Percentiles rank a stretch among this genome's conserved stretches.
These are phyloP conservation scores for Phaeomoniella chlamydospora DNA, from an alignment of 2,329 filamentous ascomycete species.

Conservation along the genomic window DNA sequence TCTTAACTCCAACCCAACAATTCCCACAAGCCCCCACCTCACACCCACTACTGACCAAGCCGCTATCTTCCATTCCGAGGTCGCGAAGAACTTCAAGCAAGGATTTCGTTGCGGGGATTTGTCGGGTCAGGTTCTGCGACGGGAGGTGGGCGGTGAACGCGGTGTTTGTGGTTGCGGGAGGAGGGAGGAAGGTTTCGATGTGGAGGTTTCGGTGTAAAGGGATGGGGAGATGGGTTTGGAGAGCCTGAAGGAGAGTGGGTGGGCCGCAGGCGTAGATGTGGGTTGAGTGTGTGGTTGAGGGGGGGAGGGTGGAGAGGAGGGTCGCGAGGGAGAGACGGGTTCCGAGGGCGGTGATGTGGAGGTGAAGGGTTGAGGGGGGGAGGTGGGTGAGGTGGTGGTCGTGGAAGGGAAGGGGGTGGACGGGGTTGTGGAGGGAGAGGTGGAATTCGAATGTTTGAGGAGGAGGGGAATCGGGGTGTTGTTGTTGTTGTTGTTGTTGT, in stretches of 20 bases:
- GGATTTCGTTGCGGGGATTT: slow-evolving; percentile 3
- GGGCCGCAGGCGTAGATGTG: background rate
- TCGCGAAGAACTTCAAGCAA: slow-evolving; percentile 5
- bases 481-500: slow-evolving; percentile 4
- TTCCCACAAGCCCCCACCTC: slow-evolving; percentile 6
- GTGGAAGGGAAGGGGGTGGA: slow-evolving; percentile 4
- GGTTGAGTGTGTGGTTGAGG: background rate
- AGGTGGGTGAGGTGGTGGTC: slow-evolving; percentile 4
- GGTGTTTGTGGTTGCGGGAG: slow-evolving; percentile 3
- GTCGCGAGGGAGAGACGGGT: background rate
- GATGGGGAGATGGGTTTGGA: background rate
- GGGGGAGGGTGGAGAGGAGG: background rate
- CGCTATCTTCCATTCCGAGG: slow-evolving; percentile 4
- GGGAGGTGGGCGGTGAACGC: slow-evolving; percentile 5
- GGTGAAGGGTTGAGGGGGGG: slow-evolving; percentile 3
- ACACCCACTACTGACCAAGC: slow-evolving; percentile 4
- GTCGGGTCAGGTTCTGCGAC: slow-evolving; percentile 1
- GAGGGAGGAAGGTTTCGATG: slow-evolving; percentile 5
- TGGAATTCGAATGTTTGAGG: slow-evolving; percentile 4
- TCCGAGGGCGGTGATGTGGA: slow-evolving; percentile 1
- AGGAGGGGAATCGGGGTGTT: slow-evolving; percentile 3
- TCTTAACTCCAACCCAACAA: slow-evolving; percentile 5
- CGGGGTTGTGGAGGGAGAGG: slow-evolving; percentile 1
- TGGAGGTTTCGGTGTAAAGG: slow-evolving; percentile 4
- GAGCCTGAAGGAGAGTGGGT: background rate